Evolutionary conservation across 2,329 filamentous ascomycete genomes (phyloP).

Genomic region (Davidsoniella australis): DNA sequence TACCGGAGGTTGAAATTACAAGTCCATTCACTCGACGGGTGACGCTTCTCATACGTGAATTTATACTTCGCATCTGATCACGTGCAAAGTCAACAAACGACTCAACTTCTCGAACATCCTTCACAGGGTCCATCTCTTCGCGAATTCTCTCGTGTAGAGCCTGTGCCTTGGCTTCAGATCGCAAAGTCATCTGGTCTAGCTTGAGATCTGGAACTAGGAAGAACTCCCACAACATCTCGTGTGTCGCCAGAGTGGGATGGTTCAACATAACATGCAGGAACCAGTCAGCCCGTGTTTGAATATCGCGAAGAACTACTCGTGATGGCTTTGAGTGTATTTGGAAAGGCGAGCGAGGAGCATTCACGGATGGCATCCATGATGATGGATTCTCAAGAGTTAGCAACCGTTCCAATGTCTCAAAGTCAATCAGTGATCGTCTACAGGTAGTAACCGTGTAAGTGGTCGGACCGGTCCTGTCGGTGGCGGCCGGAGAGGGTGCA

Average conservation of each 20-base stretch:
- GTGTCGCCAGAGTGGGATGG: slow-evolving; percentile 85
- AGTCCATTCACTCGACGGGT: slow-evolving; percentile 63
- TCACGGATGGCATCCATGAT: slow-evolving; percentile 76
- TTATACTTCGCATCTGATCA: slow-evolving; percentile 74
- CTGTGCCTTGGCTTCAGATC: slow-evolving; percentile 74
- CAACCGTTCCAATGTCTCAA: slow-evolving; percentile 74
- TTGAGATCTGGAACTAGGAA: slow-evolving; percentile 92
- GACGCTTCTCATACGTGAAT: slow-evolving; percentile 65
- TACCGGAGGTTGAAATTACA: slow-evolving; percentile 17
- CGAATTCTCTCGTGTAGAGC: slow-evolving; percentile 66
- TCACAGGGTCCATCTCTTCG: slow-evolving; percentile 75
- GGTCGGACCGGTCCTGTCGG: slow-evolving; percentile 40
- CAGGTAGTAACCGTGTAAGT: slow-evolving; percentile 92
- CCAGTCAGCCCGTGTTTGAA: slow-evolving; percentile 70
- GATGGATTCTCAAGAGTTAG: slow-evolving; percentile 81
- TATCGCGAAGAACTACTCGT: slow-evolving; percentile 67
- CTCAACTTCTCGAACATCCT: slow-evolving; percentile 75
- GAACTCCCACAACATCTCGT: slow-evolving; percentile 98
- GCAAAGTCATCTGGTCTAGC: slow-evolving; percentile 72
- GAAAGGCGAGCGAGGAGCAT: slow-evolving; percentile 69
- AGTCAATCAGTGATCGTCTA: slow-evolving; percentile 70
- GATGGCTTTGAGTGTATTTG: slow-evolving; percentile 88
- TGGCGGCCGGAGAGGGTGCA: slow-evolving; percentile 48
- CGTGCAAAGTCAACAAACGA: slow-evolving; percentile 82
- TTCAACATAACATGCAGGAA: slow-evolving; percentile 74